phyloP scores from a whole-genome alignment of 2,329 filamentous ascomycete species.

The Davidsoniella virescens region DNA sequence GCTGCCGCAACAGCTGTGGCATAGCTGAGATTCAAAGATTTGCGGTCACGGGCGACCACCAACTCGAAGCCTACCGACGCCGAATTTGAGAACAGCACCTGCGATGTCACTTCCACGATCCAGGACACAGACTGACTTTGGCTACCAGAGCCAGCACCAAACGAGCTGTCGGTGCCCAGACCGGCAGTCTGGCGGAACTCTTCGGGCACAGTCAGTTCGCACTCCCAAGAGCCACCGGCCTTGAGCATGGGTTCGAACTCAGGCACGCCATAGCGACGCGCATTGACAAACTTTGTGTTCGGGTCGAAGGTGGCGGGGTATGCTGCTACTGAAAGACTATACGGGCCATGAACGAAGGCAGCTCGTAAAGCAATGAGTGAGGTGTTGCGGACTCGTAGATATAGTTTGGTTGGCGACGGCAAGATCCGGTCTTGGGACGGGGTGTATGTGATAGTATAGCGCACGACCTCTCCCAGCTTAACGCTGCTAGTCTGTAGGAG shows the following conservation, averaged over 20 bases:
- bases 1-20: constrained; percentile 28
- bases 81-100: constrained; percentile 83
- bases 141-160: constrained; percentile 28
- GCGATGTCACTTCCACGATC: constrained; percentile 81
- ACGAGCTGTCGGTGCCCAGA: constrained; percentile 27
- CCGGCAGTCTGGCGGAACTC: constrained; percentile 52
- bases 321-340: constrained; percentile 73
- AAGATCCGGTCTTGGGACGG: constrained; percentile 79
- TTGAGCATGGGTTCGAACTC: constrained; percentile 96
- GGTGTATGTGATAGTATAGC: constrained; percentile 84
- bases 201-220: constrained; percentile 65
- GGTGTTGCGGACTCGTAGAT: constrained; percentile 82
- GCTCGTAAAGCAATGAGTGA: constrained; percentile 80
- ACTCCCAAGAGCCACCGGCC: constrained; percentile 75
- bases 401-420: constrained; percentile 63
- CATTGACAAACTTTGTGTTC: constrained; percentile 56
- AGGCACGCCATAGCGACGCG: constrained; percentile 57
- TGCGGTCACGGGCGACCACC: constrained; percentile 68
- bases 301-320: constrained; percentile 75
- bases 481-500: constrained; percentile 81
- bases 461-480: constrained; percentile 85
- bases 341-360: constrained; percentile 91
- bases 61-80: constrained; percentile 82
- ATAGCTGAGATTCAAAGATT: constrained; percentile 53
- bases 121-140: constrained; percentile 52